Conservation (phyloP, 2,329 filamentous ascomycete genomes). For the Aspergillus eucalypticola region DNA sequence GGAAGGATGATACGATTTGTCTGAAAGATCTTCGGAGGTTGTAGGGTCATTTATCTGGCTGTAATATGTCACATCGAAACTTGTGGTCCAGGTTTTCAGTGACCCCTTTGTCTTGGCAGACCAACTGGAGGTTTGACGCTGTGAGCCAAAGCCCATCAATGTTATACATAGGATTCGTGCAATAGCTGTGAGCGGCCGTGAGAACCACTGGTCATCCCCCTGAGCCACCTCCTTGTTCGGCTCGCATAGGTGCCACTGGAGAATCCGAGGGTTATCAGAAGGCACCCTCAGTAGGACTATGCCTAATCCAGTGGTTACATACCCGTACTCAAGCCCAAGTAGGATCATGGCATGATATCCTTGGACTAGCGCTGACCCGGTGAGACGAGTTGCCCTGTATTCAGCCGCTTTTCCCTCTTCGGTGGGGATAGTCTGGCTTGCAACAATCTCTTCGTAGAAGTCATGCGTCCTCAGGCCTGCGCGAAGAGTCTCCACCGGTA, state of each 20-base stretch:
- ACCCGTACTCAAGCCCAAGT: slow-evolving; percentile 28
- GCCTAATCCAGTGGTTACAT: slow-evolving; percentile 25
- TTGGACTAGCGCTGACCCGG: slow-evolving; percentile 24
- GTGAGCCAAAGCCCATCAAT: slow-evolving; percentile 23
- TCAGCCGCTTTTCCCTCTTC: slow-evolving; percentile 20
- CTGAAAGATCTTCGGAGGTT: no score
- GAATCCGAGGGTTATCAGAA: slow-evolving; percentile 22
- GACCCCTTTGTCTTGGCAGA: slow-evolving; percentile 18
- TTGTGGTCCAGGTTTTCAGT: slow-evolving; percentile 24
- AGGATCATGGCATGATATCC: slow-evolving; percentile 33
- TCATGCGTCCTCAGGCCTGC: slow-evolving; percentile 20
- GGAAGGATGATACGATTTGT: no score
- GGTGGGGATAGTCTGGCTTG: slow-evolving; percentile 10
- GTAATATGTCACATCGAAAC: slow-evolving; percentile 13
- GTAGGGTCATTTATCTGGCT: no score
- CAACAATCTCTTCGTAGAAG: slow-evolving; percentile 20
- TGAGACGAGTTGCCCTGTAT: slow-evolving; percentile 25
- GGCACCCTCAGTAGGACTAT: slow-evolving; percentile 23
- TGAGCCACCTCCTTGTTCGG: slow-evolving; percentile 21
- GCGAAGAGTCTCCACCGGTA: slow-evolving; percentile 8
- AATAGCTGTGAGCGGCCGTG: slow-evolving; percentile 19
- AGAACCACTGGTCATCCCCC: slow-evolving; percentile 11
- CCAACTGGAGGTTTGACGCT: slow-evolving; percentile 24
- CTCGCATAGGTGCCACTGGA: slow-evolving; percentile 29
- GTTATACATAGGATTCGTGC: slow-evolving; percentile 24